Evolutionary conservation across 129 eudicot genomes (phyloP), one percentile per base, ranked within the genome.

Genomic region (Flaveria bidentis): DNA sequence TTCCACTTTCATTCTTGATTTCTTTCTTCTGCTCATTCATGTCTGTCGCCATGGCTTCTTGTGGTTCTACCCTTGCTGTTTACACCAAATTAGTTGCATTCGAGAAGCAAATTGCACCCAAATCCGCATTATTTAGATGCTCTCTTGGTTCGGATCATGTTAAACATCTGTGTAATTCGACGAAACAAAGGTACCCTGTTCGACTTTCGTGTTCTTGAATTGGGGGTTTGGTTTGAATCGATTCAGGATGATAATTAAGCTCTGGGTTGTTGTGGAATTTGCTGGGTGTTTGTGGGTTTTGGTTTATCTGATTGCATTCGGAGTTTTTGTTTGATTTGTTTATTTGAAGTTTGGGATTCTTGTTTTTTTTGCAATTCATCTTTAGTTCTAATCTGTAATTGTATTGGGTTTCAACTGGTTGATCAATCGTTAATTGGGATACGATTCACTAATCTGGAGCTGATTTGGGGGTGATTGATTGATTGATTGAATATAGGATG

Each of bases 1-100:
- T 33, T 10, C 4, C 45, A 2, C 6, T 42, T 9, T 49, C 14
- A 13, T 36, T 8, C 16, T 23, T 23, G 26, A 23, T 23, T 23
- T 23, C 26, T 64, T 13, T 20, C 25, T 41, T 47, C 42, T 56
- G 69, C 42, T 72, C 17, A 45, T 17, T 63, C 71, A 84, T 89
- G 89, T 88, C 96, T 78, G 87, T 88, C 70, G 83, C 97, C 69
- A 90, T 92, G 96, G 92, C 94, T 83, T 88, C 96, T 28, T 76
- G 73, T 76, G 90, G 97, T 12, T 79, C 49, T 67, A 76, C 83
- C 53, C 63, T 87, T 50, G 94, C 81, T 22, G 45, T 82, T 57
- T 85, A 56, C 82, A 63, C 88, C 67, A 83, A 78, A 75, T 77
- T 73, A 65, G 82, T 73, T 26, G 82, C 87, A 67, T 61, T 78